These are phyloP conservation scores for Nyssa sinensis DNA, from an alignment of 148 eudicot genomes.

Conservation along the genomic window DNA sequence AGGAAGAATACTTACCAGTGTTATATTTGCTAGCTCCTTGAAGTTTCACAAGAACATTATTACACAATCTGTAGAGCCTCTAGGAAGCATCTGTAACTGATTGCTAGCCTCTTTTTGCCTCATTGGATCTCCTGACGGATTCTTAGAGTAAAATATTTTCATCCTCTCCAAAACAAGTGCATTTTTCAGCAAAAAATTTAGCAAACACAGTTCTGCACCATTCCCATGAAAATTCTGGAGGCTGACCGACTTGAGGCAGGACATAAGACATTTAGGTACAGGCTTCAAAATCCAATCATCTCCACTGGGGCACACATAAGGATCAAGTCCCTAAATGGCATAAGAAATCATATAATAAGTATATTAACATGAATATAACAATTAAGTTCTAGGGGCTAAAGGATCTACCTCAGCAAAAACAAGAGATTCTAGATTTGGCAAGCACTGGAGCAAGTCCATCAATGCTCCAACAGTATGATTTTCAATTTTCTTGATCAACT, in stretches of 20 bases:
- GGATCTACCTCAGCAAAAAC: conserved; percentile 31
- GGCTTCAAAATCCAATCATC: conserved; percentile 15
- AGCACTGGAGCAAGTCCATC: conserved; percentile 34
- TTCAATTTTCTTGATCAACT: conserved; percentile 29
- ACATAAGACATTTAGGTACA: conserved; percentile 27
- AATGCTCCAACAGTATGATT: conserved; percentile 11
- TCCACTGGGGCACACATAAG: conserved; percentile 1
- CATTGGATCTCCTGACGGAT: conserved; percentile 8
- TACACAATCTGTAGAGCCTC: conserved; percentile 22
- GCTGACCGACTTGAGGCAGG: conserved; percentile 27
- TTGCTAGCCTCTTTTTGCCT: conserved; percentile 16
- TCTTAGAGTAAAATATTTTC: conserved; percentile 23
- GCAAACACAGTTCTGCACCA: conserved; percentile 24
- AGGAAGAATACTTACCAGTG: neutral
- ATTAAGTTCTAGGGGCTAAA: neutral
- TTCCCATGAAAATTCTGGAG: conserved; percentile 32
- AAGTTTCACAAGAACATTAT: conserved; percentile 22
- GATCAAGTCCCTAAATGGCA: conserved; percentile 27
- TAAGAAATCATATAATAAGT: neutral
- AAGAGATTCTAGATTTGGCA: conserved; percentile 42
- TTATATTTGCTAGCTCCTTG: neutral
- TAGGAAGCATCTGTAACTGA: conserved; percentile 13
- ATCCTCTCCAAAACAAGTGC: conserved; percentile 35
- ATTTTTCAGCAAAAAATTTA: conserved; percentile 35
- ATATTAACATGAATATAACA: neutral